Evolutionary conservation across 1,139 yeast genomes (phyloP).

Genomic region (Sugiyamaella castrensis): DNA sequence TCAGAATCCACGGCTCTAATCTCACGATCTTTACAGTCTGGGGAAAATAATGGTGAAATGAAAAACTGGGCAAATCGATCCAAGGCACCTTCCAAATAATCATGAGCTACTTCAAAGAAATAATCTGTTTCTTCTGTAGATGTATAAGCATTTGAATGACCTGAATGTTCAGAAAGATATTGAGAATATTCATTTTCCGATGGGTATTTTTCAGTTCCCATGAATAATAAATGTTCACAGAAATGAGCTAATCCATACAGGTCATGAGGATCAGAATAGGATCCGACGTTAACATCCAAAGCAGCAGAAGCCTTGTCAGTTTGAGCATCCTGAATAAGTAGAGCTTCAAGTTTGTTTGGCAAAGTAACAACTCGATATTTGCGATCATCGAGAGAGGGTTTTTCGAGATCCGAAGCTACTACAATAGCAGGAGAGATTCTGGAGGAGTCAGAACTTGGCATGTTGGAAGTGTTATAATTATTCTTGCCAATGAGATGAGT

Average conservation of each 20-base stretch:
- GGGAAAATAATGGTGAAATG: constrained; percentile 76
- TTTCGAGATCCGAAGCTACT: constrained; percentile 24
- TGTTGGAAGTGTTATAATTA: too few species aligned
- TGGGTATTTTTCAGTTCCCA: constrained; percentile 96
- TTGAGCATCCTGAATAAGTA: constrained; percentile 77
- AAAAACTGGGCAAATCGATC: constrained; percentile 94
- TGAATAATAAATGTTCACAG: constrained; percentile 90
- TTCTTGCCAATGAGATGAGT: too few species aligned
- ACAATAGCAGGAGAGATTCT: not conserved
- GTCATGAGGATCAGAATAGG: constrained; percentile 72
- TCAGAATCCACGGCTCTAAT: constrained; percentile 94
- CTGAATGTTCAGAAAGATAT: constrained; percentile 69
- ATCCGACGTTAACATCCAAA: constrained; percentile 85
- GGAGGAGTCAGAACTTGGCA: not conserved
- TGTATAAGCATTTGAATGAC: constrained; percentile 78
- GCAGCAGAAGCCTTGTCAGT: constrained; percentile 94
- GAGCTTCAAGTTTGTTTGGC: constrained; percentile 65
- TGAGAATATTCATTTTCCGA: constrained; percentile 83
- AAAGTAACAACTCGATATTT: constrained; percentile 65
- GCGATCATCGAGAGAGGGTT: constrained; percentile 59
- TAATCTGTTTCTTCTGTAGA: constrained; percentile 88
- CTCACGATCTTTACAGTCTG: constrained; percentile 84
- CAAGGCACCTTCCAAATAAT: constrained; percentile 77
- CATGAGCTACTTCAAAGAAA: constrained; percentile 77
- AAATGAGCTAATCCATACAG: constrained; percentile 92